Evolutionary conservation across 768 basidiomycete genomes (phyloP).

Genomic region (Lentinula edodes): DNA sequence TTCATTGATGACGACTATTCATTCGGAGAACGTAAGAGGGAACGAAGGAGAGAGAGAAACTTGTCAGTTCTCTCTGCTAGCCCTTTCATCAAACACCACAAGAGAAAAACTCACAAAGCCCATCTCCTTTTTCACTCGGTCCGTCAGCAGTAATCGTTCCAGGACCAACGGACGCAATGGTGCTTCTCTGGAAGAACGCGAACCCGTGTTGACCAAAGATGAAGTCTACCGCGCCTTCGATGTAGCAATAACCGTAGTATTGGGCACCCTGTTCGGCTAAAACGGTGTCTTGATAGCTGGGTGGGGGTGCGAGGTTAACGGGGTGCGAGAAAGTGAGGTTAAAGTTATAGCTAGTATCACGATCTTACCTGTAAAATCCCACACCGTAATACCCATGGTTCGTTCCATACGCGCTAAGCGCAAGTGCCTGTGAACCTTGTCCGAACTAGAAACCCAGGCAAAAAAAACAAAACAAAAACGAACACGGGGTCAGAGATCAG

Average conservation of each 20-base stretch:
- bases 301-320: no score
- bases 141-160: slow-evolving; percentile 22
- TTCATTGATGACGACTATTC: slow-evolving; percentile 7
- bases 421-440: slow-evolving; percentile 19
- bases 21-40: no score
- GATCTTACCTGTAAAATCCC: slow-evolving; percentile 15
- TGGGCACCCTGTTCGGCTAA: slow-evolving; percentile 16
- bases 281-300: slow-evolving; percentile 16
- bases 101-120: slow-evolving; percentile 11
- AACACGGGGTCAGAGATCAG: no score
- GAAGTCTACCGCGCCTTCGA: slow-evolving; percentile 19
- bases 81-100: not conserved
- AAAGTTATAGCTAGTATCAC: no score
- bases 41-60: no score
- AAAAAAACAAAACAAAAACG: no score
- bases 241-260: slow-evolving; percentile 17
- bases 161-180: slow-evolving; percentile 18
- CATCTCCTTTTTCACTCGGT: slow-evolving; percentile 12
- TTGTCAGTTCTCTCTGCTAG: no score
- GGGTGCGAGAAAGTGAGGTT: no score
- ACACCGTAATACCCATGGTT: slow-evolving; percentile 21
- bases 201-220: slow-evolving; percentile 19
- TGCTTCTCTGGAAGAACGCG: slow-evolving; percentile 17
- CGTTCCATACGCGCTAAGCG: slow-evolving; percentile 21
- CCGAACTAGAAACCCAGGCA: slow-evolving; percentile 14